Evolutionary conservation across 768 basidiomycete species (phyloP), one percentile per base, ranked within the genome.

Genomic region (Crucibulum laeve): DNA sequence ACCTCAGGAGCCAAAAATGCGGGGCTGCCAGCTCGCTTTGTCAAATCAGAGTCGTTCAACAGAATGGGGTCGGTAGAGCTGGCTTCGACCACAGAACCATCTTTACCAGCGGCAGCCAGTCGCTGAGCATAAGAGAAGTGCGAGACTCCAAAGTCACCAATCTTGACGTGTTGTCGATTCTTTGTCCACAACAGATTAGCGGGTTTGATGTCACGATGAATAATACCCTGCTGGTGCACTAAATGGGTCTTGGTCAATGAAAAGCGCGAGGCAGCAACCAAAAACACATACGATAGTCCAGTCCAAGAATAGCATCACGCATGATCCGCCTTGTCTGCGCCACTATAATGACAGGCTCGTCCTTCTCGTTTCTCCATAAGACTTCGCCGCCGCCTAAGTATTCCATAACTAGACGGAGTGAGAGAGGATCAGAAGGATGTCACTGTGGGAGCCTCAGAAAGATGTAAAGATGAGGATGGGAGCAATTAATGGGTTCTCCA

Each of bases 181-280:
- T 76, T 74, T 2, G 87, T 87, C 83, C 90, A 92, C 22, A 99
- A 76, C 18, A 99, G 81, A 64, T 99, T 99, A 36, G 93, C 91
- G 21, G 96, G 96, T 60, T 99, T 99, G 70, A 99, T 98, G 67
- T 99, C 96, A 45, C 96, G 90, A 66, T 99, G 96, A 39, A 99
- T 97, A 62, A 99, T 98, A 18, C 95, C 96, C 58, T 98, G 93
- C 56, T 87, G 80, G 60, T 99, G 96, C 1, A 99, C 95, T 98
- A 57, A n/a, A n/a, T n/a, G 44, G 41, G 42, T 24, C 43, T 13
- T 40, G 47, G 54, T 43, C 33, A 42, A 46, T 32, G 45, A 26
- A 40, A 32, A 42, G 44, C 10, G 25, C 40, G 15, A 32, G 43
- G 36, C 43, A 43, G 39, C 44, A 46, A 49, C 18, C 23, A 32